Evolutionary conservation across 352 stramenopile species (phyloP), one percentile per base, ranked within the genome.

Genomic region (Globisporangium uncinulatum): DNA sequence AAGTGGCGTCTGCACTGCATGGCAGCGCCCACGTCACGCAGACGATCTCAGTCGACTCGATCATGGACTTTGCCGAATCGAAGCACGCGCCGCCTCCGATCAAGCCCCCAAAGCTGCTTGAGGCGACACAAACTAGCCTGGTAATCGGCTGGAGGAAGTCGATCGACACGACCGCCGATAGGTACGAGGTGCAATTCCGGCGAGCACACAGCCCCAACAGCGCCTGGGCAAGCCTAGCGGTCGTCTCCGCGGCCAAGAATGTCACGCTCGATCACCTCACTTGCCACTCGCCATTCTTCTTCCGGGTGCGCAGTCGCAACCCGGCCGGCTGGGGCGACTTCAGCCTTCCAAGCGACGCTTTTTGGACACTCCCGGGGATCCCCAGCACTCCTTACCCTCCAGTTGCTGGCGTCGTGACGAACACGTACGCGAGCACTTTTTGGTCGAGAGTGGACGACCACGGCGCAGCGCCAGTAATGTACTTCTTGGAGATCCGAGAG

Each of bases 151-250:
- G 80, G 80, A 88, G 83, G 46, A 76, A 76, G 37, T 71, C 79
- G 21, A 42, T 34, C 0, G 78, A 89, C 53, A 78, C 77, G 49
- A 91, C 82, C 0, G 75, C 84, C 2, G 83, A 92, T 61, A 67
- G 79, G 2, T 91, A 89, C 57, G 83, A 92, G 53, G 54, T 90
- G 19, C 83, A 92, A 55, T 91, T 77, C 53, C 70, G 73, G 20
- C 59, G 67, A 29, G 68, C 64, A 6, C 70, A 90, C 32, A 83
- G 71, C 46, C 49, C 55, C 15, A 73, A 81, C 58, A 79, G 74
- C 42, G 32, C 66, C 0, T 92, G 83, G 83, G 51, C 59, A 1
- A 69, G 65, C 0, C 69, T 93, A 1, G 59, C 70, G 0, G 64
- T 64, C 24, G 68, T 71, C 29, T 65, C 65, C 0, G 54, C 67